Percentiles rank a stretch among this genome's conserved stretches.
phyloP scores from a whole-genome alignment of 2,329 filamentous ascomycete species.

The Cercospora brassicicola region DNA sequence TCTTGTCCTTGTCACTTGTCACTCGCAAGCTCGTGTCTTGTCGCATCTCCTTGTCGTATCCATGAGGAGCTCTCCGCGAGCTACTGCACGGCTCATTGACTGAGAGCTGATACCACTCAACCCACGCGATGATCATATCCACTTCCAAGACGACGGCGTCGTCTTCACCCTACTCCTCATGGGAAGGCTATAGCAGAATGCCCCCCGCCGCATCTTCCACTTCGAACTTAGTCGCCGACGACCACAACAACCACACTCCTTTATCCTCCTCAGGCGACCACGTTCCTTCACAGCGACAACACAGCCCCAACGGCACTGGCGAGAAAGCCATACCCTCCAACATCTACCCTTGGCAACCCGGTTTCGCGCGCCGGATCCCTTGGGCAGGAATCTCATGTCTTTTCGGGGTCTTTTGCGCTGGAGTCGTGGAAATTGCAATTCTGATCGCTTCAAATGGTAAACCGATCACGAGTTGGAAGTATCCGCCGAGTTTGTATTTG shows the following conservation, averaged over 20 bases:
- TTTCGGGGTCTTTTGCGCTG: conserved; percentile 17
- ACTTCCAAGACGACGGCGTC: not conserved
- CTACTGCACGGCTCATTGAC: not conserved
- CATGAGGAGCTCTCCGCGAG: not conserved
- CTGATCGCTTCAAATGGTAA: conserved; percentile 16
- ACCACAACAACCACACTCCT: not conserved
- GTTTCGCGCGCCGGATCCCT: conserved; percentile 15
- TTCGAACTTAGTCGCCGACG: not conserved
- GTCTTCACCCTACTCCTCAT: not conserved
- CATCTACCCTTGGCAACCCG: conserved; percentile 23
- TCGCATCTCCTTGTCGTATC: not conserved
- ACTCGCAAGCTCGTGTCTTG: not conserved
- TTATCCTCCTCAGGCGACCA: not conserved
- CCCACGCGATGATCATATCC: not conserved
- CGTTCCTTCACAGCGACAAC: not conserved
- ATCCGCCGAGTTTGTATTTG: conserved; percentile 22
- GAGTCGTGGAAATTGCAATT: conserved; percentile 19
- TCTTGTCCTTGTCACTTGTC: not conserved
- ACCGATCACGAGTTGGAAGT: conserved; percentile 21
- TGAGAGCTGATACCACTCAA: not conserved
- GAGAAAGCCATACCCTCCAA: not conserved
- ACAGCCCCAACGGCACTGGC: not conserved
- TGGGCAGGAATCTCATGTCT: conserved; percentile 21
- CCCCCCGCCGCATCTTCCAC: not conserved
- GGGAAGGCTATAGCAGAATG: not conserved